These are phyloP conservation scores for Aspergillus indologenus DNA, from an alignment of 495 filamentous ascomycete genomes.

Conservation along the genomic window DNA sequence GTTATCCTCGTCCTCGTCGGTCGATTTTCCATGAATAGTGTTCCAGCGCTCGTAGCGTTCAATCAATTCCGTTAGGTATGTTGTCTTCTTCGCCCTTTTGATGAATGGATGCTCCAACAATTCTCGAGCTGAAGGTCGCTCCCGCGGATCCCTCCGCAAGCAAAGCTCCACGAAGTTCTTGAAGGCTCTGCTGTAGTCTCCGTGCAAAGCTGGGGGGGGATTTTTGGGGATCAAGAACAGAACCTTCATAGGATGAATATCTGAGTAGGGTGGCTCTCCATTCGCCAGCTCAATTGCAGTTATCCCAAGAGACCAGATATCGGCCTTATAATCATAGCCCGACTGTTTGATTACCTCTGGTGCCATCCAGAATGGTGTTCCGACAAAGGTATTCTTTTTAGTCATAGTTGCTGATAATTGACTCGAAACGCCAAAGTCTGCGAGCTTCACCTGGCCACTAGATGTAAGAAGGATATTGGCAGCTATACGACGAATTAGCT, in stretches of 20 bases:
- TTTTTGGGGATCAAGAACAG: constrained; percentile 97
- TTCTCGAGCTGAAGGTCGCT: constrained; percentile 83
- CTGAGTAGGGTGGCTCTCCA: constrained; percentile 91
- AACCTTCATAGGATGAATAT: constrained; percentile 99
- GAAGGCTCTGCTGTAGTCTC: constrained; percentile 84
- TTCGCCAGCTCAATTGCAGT: constrained; percentile 90
- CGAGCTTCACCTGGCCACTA: constrained; percentile 92
- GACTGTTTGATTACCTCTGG: constrained; percentile 98
- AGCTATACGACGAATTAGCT: constrained; percentile 50
- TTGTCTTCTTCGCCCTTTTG: constrained; percentile 83
- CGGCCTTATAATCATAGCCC: constrained; percentile 97
- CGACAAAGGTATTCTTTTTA: constrained; percentile 98
- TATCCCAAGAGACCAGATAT: constrained; percentile 99
- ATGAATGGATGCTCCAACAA: constrained; percentile 88
- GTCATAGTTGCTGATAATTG: constrained; percentile 99
- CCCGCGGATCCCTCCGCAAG: constrained; percentile 79
- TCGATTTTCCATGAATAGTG: constrained; percentile 54
- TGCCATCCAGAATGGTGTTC: constrained; percentile 99
- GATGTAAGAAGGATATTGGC: constrained; percentile 85
- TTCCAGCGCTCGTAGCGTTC: constrained; percentile 86
- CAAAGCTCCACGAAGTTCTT: constrained; percentile 93
- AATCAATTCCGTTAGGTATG: constrained; percentile 87
- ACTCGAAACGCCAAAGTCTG: constrained; percentile 95
- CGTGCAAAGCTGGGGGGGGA: constrained; percentile 74
- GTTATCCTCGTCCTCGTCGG: constrained; percentile 62